phyloP scores from a whole-genome alignment of 2,329 filamentous ascomycete species.

The Seiridium unicorne region DNA sequence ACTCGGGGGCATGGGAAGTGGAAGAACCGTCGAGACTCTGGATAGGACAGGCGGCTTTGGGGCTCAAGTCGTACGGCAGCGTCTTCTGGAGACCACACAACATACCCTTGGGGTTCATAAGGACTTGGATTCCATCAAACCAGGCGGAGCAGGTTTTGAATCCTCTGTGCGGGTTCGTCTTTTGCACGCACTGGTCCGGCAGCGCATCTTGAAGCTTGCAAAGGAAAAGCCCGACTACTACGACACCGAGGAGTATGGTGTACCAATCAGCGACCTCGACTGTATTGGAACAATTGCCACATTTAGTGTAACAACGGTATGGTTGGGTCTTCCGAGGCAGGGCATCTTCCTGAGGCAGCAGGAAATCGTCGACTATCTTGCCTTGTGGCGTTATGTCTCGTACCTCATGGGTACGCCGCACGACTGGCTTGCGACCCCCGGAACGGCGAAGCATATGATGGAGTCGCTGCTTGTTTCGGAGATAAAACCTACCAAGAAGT shows the following conservation, averaged over 20 bases:
- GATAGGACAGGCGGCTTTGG: conserved; percentile 73
- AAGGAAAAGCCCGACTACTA: conserved; percentile 60
- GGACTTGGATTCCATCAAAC: conserved; percentile 63
- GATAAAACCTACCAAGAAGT: conserved; percentile 62
- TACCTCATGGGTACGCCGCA: conserved; percentile 70
- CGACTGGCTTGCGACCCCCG: conserved; percentile 54
- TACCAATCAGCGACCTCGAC: conserved; percentile 76
- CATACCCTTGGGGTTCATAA: conserved; percentile 71
- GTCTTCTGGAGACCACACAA: conserved; percentile 69
- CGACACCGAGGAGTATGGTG: conserved; percentile 53
- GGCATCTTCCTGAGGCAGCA: conserved; percentile 62
- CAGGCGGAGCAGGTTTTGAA: conserved; percentile 63
- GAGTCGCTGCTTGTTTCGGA: conserved; percentile 67
- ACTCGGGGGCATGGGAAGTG: conserved; percentile 70
- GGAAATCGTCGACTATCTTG: conserved; percentile 69
- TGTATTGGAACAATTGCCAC: conserved; percentile 68
- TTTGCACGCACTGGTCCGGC: conserved; percentile 66
- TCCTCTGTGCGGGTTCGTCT: conserved; percentile 68
- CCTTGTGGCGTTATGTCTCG: conserved; percentile 74
- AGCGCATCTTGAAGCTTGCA: conserved; percentile 61
- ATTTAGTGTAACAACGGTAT: conserved; percentile 68
- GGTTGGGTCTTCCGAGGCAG: conserved; percentile 65
- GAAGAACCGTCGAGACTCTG: conserved; percentile 71
- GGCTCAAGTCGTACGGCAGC: conserved; percentile 61
- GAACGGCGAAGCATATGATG: conserved; percentile 60